Base-by-base conservation (phyloP, 129 eudicot genomes). In the Logfia minima region DNA sequence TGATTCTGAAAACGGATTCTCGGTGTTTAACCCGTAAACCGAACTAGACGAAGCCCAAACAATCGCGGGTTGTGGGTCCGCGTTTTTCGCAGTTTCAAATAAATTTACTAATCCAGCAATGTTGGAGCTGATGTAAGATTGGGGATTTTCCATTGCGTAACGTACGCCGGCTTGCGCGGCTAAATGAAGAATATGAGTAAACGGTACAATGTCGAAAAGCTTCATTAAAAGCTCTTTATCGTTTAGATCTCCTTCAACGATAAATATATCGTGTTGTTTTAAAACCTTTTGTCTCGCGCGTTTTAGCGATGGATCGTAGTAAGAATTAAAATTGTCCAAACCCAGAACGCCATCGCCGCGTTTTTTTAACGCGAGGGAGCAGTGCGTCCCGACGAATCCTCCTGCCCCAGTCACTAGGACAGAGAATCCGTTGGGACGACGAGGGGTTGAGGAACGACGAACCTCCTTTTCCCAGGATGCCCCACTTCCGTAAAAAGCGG, bases 151-250 rank as follows among this genome's bases (percentile, higher is more conserved):
- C 96, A 90, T 90, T 2, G 96, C 96, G 80, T 90, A 90, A 1
- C 96, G 88, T 0, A 90, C 96, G 0, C 96, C 96, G 7, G 96
- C 96, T 62, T 90, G 96, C 0, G 96, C 96, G 0, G 96, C 96
- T 0, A 90, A 66, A 55, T 90, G 96, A 6, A 90, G 88, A 0
- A 90, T 80, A 43, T 90, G 96, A 1, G 85, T 85, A 39, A 90
- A 90, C 0, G 92, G 96, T 3, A 87, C 96, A 62, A 90, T 82
- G 82, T 88, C 92, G 14, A 87, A 90, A 9, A 90, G 79, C 68
- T 90, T 90, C 0, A 78, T 28, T 2, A 90, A 72, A 74, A 90
- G 58, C 55, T 86, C 92, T 16, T 77, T 85, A 65, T 90, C 96
- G 77, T 90, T 90, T 2, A 90, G 64, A 58, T 90, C 96, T 2